phyloP scores from a whole-genome alignment of 202 grass and related monocot species.

The Musa balbisiana region DNA sequence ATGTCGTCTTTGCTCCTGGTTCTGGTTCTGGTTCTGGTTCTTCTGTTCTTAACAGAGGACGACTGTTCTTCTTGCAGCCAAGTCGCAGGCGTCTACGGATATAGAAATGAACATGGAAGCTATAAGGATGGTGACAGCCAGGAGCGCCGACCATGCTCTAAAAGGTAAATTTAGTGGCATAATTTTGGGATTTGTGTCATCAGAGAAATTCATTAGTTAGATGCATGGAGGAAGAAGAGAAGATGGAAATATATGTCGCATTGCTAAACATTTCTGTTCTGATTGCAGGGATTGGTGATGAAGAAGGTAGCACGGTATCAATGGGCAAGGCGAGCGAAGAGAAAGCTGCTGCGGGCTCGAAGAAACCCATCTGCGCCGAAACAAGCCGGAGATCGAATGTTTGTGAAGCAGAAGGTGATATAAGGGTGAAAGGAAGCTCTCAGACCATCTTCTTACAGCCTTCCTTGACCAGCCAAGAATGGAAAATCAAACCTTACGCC shows the following conservation, averaged over 20 bases:
- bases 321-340: background rate
- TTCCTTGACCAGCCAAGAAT: background rate
- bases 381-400: background rate
- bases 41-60: background rate
- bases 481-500: conserved; percentile 4
- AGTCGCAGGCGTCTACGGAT: background rate
- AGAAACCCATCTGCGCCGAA: background rate
- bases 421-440: background rate
- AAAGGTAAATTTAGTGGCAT: background rate
- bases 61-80: background rate
- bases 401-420: background rate
- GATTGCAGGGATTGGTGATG: background rate
- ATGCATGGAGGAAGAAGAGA: no score
- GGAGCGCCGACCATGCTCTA: background rate
- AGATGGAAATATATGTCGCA: no score
- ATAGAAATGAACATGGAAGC: background rate
- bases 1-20: background rate
- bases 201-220: background rate
- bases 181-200: background rate
- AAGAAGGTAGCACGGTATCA: background rate
- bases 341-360: background rate
- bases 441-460: background rate
- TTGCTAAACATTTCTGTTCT: no score
- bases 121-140: background rate
- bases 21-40: background rate